Evolutionary conservation across 116 monocot genomes (phyloP).

Genomic region (Iris pallida): DNA sequence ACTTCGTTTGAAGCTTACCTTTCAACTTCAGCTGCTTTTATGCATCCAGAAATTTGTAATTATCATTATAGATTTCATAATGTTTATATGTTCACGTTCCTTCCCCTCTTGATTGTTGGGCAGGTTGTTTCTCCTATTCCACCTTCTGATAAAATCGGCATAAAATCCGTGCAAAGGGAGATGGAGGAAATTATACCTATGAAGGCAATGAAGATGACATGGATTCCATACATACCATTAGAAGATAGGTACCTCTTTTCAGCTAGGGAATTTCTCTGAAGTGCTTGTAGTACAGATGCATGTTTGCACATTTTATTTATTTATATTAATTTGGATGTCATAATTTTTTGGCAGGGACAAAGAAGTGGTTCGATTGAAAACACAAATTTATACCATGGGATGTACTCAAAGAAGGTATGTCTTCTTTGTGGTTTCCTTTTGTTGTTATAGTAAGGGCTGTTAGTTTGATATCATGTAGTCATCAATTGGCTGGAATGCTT

Average conservation of each 20-base stretch:
- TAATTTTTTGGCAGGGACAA: slow-evolving; percentile 39
- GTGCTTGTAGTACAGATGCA: too few species aligned
- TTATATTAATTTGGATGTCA: neutral
- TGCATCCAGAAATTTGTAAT: too few species aligned
- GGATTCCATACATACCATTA: slow-evolving; percentile 89
- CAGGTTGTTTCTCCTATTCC: slow-evolving; percentile 89
- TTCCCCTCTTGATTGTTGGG: neutral
- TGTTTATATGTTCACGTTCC: neutral
- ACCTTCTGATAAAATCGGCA: slow-evolving; percentile 89
- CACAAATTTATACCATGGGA: slow-evolving; percentile 81
- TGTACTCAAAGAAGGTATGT: slow-evolving; percentile 89
- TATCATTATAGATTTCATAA: too few species aligned
- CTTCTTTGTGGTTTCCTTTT: neutral
- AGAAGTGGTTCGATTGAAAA: slow-evolving; percentile 62
- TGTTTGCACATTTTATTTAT: too few species aligned
- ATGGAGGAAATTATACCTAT: slow-evolving; percentile 89
- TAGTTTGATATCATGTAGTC: neutral
- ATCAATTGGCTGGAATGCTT: neutral
- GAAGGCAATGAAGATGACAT: slow-evolving; percentile 94
- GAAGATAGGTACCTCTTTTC: slow-evolving; percentile 44
- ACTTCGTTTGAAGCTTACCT: too few species aligned
- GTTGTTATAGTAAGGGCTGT: neutral
- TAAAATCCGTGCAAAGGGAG: slow-evolving; percentile 84
- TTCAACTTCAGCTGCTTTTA: too few species aligned
- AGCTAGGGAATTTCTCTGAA: neutral